A percentile compares a stretch with the other conserved stretches of the same genome.
Evolutionary conservation across 805 yeast genomes (phyloP).

Genomic region (Schwanniomyces polymorphus): DNA sequence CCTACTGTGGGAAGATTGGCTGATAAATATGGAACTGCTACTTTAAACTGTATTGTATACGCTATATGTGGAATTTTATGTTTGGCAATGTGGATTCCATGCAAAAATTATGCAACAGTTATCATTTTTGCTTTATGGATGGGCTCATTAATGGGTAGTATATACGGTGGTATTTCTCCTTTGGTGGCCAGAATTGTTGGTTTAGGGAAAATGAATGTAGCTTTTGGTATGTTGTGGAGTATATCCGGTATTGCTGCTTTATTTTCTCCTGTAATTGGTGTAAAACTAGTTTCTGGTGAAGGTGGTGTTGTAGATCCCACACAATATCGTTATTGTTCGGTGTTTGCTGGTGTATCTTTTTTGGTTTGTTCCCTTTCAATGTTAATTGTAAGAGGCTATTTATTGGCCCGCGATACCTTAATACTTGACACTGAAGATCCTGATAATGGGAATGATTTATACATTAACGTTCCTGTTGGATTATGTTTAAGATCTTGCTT

Average conservation of each 20-base stretch:
- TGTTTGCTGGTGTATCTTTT: slow-evolving; percentile 60
- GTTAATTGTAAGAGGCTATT: slow-evolving; percentile 52
- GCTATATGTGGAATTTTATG: slow-evolving; percentile 24
- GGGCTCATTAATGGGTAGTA: slow-evolving; percentile 62
- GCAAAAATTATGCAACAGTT: slow-evolving; percentile 56
- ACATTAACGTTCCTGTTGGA: slow-evolving; percentile 8
- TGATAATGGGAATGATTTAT: slow-evolving; percentile 11
- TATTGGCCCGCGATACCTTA: slow-evolving; percentile 47
- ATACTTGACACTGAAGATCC: slow-evolving; percentile 11
- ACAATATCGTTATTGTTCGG: slow-evolving; percentile 53
- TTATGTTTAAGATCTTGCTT: slow-evolving; percentile 7
- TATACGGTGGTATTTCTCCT: slow-evolving; percentile 57
- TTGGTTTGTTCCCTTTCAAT: slow-evolving; percentile 44
- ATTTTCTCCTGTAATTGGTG: slow-evolving; percentile 63
- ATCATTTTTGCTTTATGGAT: slow-evolving; percentile 49
- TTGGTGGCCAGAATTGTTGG: slow-evolving; percentile 55
- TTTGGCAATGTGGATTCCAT: slow-evolving; percentile 47
- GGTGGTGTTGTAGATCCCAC: slow-evolving; percentile 32
- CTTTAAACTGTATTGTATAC: slow-evolving; percentile 33
- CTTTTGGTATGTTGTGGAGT: slow-evolving; percentile 54
- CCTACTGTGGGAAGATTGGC: slow-evolving; percentile 54
- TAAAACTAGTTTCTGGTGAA: slow-evolving; percentile 41
- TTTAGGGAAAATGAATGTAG: slow-evolving; percentile 47
- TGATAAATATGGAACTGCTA: slow-evolving; percentile 53
- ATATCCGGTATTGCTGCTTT: slow-evolving; percentile 50